A percentile compares a stretch with the other conserved stretches of the same genome.
phyloP scores from a whole-genome alignment of 2,329 filamentous ascomycete genomes.

The Ampelomyces quisqualis region DNA sequence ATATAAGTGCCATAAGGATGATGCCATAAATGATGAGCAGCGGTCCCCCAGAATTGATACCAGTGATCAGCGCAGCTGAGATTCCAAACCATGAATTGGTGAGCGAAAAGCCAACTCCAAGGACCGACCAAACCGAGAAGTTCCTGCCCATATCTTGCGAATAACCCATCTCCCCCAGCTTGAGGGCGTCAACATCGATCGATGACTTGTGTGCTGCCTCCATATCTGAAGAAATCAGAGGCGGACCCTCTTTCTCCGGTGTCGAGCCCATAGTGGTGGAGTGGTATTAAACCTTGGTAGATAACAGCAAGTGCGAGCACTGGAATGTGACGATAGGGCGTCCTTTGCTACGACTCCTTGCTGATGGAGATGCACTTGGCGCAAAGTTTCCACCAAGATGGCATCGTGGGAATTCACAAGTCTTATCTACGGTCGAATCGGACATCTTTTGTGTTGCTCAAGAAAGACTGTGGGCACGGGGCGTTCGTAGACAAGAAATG shows the following conservation, averaged over 20 bases:
- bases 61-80: constrained; percentile 51
- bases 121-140: constrained; percentile 52
- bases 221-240: constrained; percentile 11
- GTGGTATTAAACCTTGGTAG: not conserved
- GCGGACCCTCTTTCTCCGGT: constrained; percentile 16
- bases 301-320: not conserved
- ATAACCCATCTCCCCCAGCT: constrained; percentile 53
- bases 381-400: constrained; percentile 13
- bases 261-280: constrained; percentile 5
- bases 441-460: too few species aligned
- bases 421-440: constrained; percentile 7
- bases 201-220: constrained; percentile 9
- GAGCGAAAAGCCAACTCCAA: constrained; percentile 55
- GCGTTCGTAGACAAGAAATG: constrained; percentile 9
- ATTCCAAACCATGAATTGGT: constrained; percentile 57
- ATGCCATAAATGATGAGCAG: constrained; percentile 54
- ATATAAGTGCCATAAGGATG: constrained; percentile 50
- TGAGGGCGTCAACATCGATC: constrained; percentile 46
- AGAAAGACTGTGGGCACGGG: constrained; percentile 1
- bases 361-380: constrained; percentile 10
- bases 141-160: constrained; percentile 52
- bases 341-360: constrained; percentile 3
- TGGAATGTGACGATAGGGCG: not conserved
- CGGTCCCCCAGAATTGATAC: constrained; percentile 54
- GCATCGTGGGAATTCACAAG: constrained; percentile 1